Evolutionary conservation across 1,139 yeast genomes (phyloP).

Genomic region (Petasospora rhodanensis): DNA sequence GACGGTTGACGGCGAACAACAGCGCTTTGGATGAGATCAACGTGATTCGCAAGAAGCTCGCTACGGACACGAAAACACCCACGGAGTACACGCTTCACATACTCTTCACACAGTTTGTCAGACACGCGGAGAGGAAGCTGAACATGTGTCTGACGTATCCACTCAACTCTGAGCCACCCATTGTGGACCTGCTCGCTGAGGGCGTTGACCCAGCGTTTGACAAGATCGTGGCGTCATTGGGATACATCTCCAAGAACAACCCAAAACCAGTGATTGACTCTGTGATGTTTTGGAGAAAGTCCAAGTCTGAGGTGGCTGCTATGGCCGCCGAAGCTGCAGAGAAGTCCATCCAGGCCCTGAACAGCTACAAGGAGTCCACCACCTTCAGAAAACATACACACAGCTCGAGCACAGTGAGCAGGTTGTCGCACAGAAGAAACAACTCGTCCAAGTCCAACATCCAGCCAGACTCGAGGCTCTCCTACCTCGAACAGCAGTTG

Average conservation of each 20-base stretch:
- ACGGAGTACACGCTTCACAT: constrained; percentile 94
- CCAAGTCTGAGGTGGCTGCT: constrained; percentile 80
- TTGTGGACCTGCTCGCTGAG: constrained; percentile 75
- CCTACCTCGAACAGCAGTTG: constrained; percentile 38
- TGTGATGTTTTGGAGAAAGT: constrained; percentile 97
- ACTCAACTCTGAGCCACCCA: constrained; percentile 70
- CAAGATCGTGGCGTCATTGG: constrained; percentile 76
- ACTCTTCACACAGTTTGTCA: constrained; percentile 89
- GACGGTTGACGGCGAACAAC: constrained; percentile 11
- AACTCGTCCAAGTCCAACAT: constrained; percentile 33
- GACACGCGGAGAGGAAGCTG: constrained; percentile 85
- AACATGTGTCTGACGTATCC: constrained; percentile 70
- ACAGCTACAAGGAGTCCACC: constrained; percentile 20
- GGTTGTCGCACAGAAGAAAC: constrained; percentile 33
- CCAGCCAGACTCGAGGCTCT: constrained; percentile 23
- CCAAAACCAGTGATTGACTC: constrained; percentile 97
- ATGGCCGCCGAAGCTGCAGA: constrained; percentile 61
- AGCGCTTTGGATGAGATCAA: constrained; percentile 20
- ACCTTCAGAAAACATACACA: constrained; percentile 24
- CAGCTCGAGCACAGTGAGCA: constrained; percentile 28
- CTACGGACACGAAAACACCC: constrained; percentile 71
- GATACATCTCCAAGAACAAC: constrained; percentile 82
- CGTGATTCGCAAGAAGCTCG: constrained; percentile 31
- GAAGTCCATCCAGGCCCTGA: constrained; percentile 28
- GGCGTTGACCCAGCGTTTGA: constrained; percentile 88